Evolutionary conservation across 2,329 filamentous ascomycete species (phyloP).

Genomic region (Stylonectria norvegica): DNA sequence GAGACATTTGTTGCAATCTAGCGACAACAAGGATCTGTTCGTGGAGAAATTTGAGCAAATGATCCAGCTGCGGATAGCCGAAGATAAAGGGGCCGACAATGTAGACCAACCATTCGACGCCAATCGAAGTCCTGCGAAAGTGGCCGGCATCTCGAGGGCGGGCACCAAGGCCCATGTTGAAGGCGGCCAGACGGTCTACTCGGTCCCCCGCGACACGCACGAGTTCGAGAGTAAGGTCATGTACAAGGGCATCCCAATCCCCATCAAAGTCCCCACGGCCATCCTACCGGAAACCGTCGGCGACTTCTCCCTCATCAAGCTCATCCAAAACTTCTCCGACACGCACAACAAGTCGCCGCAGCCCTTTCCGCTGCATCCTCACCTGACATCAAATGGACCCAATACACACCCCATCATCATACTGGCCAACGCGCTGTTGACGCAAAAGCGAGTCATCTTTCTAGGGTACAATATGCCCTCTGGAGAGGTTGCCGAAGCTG

Average conservation of each 20-base stretch:
- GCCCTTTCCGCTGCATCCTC: conserved; percentile 80
- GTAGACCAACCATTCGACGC: conserved; percentile 39
- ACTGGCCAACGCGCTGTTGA: conserved; percentile 88
- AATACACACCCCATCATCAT: conserved; percentile 94
- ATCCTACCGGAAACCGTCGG: conserved; percentile 94
- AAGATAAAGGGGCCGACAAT: conserved; percentile 51
- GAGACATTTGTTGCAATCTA: conserved; percentile 79
- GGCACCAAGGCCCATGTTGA: conserved; percentile 62
- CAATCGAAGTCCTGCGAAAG: conserved; percentile 45
- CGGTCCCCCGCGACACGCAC: conserved; percentile 87
- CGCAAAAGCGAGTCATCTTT: conserved; percentile 95
- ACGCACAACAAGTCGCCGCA: conserved; percentile 79
- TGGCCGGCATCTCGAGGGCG: conserved; percentile 52
- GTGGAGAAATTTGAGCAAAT: conserved; percentile 97
- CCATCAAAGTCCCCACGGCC: conserved; percentile 92
- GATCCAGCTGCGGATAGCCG: conserved; percentile 75
- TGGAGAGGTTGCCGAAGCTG: conserved; percentile 94
- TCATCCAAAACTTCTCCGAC: conserved; percentile 90
- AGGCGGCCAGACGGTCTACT: conserved; percentile 60
- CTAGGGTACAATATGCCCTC: conserved; percentile 93
- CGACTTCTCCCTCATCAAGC: conserved; percentile 94
- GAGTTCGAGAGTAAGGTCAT: conserved; percentile 95
- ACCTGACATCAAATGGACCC: conserved; percentile 87
- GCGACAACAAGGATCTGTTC: conserved; percentile 93
- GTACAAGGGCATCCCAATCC: conserved; percentile 95